Base-by-base conservation (phyloP, 1,284 basidiomycete genomes). In the Tranzscheliella williamsii region DNA sequence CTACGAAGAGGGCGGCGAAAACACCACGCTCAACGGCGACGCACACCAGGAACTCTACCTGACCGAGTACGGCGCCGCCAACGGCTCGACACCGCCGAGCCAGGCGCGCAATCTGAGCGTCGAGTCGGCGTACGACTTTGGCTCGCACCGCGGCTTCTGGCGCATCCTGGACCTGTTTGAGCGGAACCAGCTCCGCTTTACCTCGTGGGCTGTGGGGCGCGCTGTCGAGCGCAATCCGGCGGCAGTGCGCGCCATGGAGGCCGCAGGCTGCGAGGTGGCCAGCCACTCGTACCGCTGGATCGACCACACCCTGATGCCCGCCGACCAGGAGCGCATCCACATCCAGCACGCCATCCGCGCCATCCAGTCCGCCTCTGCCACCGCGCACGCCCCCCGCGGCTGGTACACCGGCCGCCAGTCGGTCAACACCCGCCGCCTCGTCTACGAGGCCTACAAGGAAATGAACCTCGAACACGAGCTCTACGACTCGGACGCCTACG, bases 1-100 rank as follows among this genome's bases (percentile, higher is more conserved):
- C 50, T 79, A 79, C 57, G 78, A 80, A 48, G 78, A 79, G 43
- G 79, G 79, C 8, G 77, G 72, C 15, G 79, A 80, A 58, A 72
- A 72, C 24, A 66, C 63, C 5, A 50, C 67, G 20, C 55, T 78
- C 22, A 76, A 79, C 44, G 78, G 77, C 21, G 78, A 79, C 40
- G 32, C 32, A 3, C 38, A 37, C 6, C 45, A 62, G 5, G 79
- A 79, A 37, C 64, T 52, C 18, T 73, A 78, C 29, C 67, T 76
- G 15, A 78, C 75, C 35, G 73, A 77, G 61, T 76, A 67, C 49
- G 78, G 44, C 44, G 72, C 68, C 0, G 52, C 68, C 5, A 65
- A 54, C 17, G 55, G 47, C 38, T 30, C 62, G 31, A 45, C 53
- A 44, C 42, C 60, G 22, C 36, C 69, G 1, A 30, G 61, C 24